Evolutionary conservation across 495 filamentous ascomycete genomes (phyloP).

Genomic region (Cudoniella acicularis): DNA sequence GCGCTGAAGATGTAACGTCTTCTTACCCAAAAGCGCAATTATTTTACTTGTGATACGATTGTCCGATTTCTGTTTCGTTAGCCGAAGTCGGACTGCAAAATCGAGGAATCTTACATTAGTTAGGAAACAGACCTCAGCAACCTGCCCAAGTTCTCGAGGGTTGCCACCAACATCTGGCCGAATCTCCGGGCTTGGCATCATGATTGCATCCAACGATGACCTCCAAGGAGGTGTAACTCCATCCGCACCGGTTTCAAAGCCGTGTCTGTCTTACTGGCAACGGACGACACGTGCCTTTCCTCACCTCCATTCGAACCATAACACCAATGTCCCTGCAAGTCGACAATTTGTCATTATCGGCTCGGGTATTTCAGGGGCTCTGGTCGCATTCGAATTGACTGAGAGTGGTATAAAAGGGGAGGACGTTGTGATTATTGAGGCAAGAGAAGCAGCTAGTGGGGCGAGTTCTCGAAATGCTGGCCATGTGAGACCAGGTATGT

Average conservation of each 20-base stretch:
- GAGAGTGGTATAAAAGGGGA: conserved; percentile 23
- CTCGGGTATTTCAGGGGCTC: conserved; percentile 29
- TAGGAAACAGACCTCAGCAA: background rate
- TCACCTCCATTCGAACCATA: conserved; percentile 25
- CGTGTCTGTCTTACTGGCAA: conserved; percentile 61
- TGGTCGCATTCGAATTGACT: conserved; percentile 28
- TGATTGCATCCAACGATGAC: conserved; percentile 5
- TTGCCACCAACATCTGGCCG: background rate
- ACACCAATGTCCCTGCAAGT: conserved; percentile 10
- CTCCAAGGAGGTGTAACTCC: background rate
- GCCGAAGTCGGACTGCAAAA: background rate
- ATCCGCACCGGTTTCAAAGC: conserved; percentile 40
- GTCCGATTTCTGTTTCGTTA: background rate
- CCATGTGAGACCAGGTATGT: conserved; percentile 31
- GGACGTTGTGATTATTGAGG: conserved; percentile 29
- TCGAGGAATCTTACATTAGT: background rate
- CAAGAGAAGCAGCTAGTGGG: conserved; percentile 29
- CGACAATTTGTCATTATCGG: conserved; percentile 27
- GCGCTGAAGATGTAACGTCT: background rate
- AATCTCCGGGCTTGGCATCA: background rate
- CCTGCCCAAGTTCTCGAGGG: background rate
- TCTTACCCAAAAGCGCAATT: background rate
- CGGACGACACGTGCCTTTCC: conserved; percentile 52
- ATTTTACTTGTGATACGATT: background rate
- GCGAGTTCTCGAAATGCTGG: conserved; percentile 31